Evolutionary conservation across 1,284 basidiomycete species (phyloP), one percentile per base, ranked within the genome.

Genomic region (Austroboletus novae-zelandiae): DNA sequence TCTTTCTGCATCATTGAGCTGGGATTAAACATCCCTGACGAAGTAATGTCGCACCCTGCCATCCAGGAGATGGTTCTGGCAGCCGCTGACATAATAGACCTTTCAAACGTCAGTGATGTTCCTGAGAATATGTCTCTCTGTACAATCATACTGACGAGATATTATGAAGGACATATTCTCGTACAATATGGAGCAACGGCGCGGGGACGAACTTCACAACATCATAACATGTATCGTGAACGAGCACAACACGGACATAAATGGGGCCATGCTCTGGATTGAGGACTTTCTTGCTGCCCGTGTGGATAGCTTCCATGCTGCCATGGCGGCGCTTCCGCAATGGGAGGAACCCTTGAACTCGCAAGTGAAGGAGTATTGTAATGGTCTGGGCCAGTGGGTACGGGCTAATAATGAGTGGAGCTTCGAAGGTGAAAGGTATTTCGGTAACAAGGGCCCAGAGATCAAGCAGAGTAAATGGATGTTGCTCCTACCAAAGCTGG

Each of bases 211-310:
- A 29, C 50, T 50, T n/a, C 68, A 74, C 55, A 76, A 76, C 49
- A 60, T 73, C 14, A 48, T 76, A 39, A 70, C 66, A 0, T 52
- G 70, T 9, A 63, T 69, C 20, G 74, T 72, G 70, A 57, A 65
- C 17, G 63, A 73, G 37, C 50, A 61, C 7, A 51, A 56, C 3
- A 52, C 67, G 10, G 65, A 69, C 49, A 47, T 68, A 9, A 60
- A 71, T 32, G 61, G 57, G 0, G 70, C 72, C 0, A 58, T 75
- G 43, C 41, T 66, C 27, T 74, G 69, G 67, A 57, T 67, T 52
- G 57, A 54, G 40, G 52, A 57, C 36, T 40, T 34, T 15, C 45
- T 47, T 25, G 27, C 29, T 5, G 14, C 29, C 18, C 17, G 45
- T 0, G 50, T 37, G 39, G 5, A 43, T 15, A 43, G 10, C 23